Evolutionary conservation across 169 alveolate genomes (phyloP), one percentile per base, ranked within the genome.

Genomic region (Babesia caballi): DNA sequence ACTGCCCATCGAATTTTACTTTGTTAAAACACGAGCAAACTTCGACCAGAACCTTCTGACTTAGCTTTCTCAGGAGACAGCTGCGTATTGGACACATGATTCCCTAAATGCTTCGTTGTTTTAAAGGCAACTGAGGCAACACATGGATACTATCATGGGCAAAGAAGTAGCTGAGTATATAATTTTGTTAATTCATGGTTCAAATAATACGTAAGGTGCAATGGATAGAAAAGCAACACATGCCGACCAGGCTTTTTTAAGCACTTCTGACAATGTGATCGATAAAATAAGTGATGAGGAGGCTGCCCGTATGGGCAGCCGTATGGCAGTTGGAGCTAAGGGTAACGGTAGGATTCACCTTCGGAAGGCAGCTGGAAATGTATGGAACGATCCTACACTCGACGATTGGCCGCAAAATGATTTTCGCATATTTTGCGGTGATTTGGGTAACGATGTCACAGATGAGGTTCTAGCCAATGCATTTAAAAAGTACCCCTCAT

Each of bases 331-430:
- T 3, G 85, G 85, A 21, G 36, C 59, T 27, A 76, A 76, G 32
- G 74, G 81, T 17, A 52, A 17, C 21, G 81, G 80, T 30, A 30
- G 66, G 0, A 61, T 76, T 9, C 94, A 91, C 56, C 77, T 95
- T 36, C 84, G 99, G 65, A 96, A 95, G 88, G 98, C 98, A 23
- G 99, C 98, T 4, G 99, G 98, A 4, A 87, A 88, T 33, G 91
- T 94, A 17, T 98, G 99, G 99, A 95, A 92, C 59, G 99, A 98
- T 74, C 91, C 96, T 21, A 91, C 99, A 38, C 85, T 98, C 52
- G 97, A 94, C 51, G 99, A 96, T 36, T 98, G 99, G 99, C 96
- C 97, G 4, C 96, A 94, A 65, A 94, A 96, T 80, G 99, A 98
- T 81, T 96, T 91, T 89, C 91, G 99, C 73, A 91, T 96, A 23